Conservation (phyloP, 345 rosid genomes). For the Gynandropsis gynandra region DNA sequence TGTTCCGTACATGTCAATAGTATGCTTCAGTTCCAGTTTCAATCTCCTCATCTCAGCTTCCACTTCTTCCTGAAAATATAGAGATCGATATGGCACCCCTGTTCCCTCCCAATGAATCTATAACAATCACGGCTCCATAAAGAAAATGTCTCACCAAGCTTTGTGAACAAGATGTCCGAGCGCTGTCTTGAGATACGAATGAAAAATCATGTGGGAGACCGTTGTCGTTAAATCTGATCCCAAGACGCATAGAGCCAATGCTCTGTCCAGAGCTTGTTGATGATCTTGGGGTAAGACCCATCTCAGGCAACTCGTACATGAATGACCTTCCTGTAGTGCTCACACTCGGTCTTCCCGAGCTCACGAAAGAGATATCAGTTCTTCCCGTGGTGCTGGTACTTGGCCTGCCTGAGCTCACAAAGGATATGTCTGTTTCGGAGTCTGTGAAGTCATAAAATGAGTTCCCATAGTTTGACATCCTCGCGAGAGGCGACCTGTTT, state of each 20-base stretch:
- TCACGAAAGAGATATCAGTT: slow-evolving; percentile 74
- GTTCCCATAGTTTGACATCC: slow-evolving; percentile 32
- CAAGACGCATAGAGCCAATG: slow-evolving; percentile 45
- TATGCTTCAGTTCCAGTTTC: slow-evolving; percentile 75
- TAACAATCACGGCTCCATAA: slow-evolving; percentile 1
- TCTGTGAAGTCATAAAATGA: slow-evolving; percentile 44
- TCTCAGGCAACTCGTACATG: slow-evolving; percentile 44
- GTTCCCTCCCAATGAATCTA: neutral
- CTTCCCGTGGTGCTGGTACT: slow-evolving; percentile 27
- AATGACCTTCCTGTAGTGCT: slow-evolving; percentile 32
- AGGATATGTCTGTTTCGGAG: slow-evolving; percentile 63
- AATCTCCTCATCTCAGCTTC: slow-evolving; percentile 84
- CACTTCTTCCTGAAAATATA: slow-evolving; percentile 50
- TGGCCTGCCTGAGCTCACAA: slow-evolving; percentile 30
- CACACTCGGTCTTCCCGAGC: slow-evolving; percentile 77
- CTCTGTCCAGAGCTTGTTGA: slow-evolving; percentile 58
- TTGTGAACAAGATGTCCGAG: slow-evolving; percentile 48
- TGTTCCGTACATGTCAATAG: slow-evolving; percentile 67
- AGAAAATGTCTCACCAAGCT: slow-evolving; percentile 33
- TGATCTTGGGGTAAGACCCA: slow-evolving; percentile 31
- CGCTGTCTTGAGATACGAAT: slow-evolving; percentile 48
- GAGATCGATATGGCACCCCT: neutral
- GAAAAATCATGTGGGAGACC: slow-evolving; percentile 44
- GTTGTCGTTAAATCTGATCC: slow-evolving; percentile 37
- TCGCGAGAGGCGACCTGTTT: slow-evolving; percentile 49